Evolutionary conservation across 805 yeast genomes (phyloP).

Genomic region (Wickerhamomyces pijperi): DNA sequence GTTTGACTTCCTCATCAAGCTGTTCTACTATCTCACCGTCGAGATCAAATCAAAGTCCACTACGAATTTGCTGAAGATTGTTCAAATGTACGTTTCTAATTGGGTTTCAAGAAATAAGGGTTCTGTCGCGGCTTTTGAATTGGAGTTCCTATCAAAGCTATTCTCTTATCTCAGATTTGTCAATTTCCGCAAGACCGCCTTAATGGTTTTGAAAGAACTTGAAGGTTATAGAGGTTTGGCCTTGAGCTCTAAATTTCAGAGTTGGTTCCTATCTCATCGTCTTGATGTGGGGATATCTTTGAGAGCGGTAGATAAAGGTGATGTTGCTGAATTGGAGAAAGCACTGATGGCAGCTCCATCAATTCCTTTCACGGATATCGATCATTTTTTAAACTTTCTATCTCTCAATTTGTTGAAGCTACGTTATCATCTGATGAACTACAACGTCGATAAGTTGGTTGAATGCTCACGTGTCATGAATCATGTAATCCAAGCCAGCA

Average conservation of each 20-base stretch:
- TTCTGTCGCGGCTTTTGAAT: slow-evolving; percentile 8
- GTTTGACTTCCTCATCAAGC: slow-evolving; percentile 20
- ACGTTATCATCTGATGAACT: slow-evolving; percentile 7
- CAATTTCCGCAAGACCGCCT: slow-evolving; percentile 9
- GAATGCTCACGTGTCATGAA: slow-evolving; percentile 4
- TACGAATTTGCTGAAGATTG: slow-evolving; percentile 20
- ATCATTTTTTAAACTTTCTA: slow-evolving; percentile 3
- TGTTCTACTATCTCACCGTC: slow-evolving; percentile 21
- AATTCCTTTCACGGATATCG: slow-evolving; percentile 1
- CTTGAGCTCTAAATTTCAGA: slow-evolving; percentile 2
- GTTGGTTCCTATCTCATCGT: slow-evolving; percentile 8
- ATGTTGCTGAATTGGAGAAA: slow-evolving; percentile 4
- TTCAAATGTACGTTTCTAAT: slow-evolving; percentile 19
- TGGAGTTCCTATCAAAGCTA: slow-evolving; percentile 8
- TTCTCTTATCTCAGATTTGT: slow-evolving; percentile 13
- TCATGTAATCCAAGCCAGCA: background rate
- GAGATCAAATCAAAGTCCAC: slow-evolving; percentile 23
- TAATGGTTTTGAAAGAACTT: slow-evolving; percentile 4
- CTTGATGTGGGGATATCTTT: slow-evolving; percentile 8
- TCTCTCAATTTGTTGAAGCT: slow-evolving; percentile 8
- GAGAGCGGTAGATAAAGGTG: slow-evolving; percentile 2
- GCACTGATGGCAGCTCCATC: background rate
- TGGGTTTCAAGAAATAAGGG: slow-evolving; percentile 19
- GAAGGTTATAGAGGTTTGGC: slow-evolving; percentile 6
- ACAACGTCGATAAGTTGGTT: slow-evolving; percentile 6